A percentile compares a stretch with the other conserved stretches of the same genome.
Evolutionary conservation across 2,329 filamentous ascomycete genomes (phyloP).

Genomic region (Zymoseptoria tritici): DNA sequence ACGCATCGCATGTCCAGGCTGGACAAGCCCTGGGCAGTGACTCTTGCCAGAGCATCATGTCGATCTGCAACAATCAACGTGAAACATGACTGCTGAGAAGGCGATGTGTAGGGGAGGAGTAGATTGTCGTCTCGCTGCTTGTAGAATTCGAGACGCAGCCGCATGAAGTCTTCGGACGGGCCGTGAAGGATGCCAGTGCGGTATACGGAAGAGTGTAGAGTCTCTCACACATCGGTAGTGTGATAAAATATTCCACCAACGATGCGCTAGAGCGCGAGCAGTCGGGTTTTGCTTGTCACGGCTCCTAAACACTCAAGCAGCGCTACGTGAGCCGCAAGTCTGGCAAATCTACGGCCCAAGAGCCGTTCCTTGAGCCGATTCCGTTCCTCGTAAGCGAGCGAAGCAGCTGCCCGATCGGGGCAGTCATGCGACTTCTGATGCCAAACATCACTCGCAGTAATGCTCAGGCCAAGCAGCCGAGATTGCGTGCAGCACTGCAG

Average conservation of each 20-base stretch:
- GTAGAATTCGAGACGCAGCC: not conserved
- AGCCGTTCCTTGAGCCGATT: not conserved
- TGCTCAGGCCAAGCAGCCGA: not conserved
- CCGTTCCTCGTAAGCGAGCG: too few species aligned
- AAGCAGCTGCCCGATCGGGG: not conserved
- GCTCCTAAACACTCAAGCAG: not conserved
- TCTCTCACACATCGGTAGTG: not conserved
- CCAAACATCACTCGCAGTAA: not conserved
- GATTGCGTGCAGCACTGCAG: not conserved
- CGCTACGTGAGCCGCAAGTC: not conserved
- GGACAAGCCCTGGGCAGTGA: not conserved
- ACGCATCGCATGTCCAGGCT: not conserved
- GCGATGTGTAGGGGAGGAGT: not conserved
- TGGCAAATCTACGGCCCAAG: not conserved
- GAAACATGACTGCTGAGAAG: not conserved
- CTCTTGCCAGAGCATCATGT: not conserved
- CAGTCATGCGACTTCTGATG: not conserved
- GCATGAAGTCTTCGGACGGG: not conserved
- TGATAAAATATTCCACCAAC: not conserved
- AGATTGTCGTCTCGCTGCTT: not conserved
- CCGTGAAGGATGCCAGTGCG: not conserved
- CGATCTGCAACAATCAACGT: not conserved
- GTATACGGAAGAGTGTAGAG: not conserved
- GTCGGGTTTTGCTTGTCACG: not conserved
- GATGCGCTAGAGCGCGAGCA: not conserved